These are phyloP conservation scores for Penicillium sp. DNA, from an alignment of 2,329 filamentous ascomycete species.

Conservation along the genomic window DNA sequence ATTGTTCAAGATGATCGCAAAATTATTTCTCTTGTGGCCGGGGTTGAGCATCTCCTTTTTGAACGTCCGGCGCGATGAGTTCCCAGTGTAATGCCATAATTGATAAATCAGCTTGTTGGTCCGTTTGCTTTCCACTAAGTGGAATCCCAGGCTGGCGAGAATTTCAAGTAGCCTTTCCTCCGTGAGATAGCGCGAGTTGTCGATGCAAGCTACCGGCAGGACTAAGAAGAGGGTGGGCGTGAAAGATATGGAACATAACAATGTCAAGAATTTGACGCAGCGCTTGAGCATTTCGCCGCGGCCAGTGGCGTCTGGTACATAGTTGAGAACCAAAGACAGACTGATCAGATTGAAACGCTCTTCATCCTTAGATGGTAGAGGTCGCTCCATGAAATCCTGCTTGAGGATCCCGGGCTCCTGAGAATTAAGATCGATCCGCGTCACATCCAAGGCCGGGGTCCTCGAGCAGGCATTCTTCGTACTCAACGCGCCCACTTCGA, in stretches of 20 bases:
- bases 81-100: constrained; percentile 62
- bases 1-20: constrained; percentile 64
- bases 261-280: constrained; percentile 64
- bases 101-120: constrained; percentile 85
- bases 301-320: constrained; percentile 69
- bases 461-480: constrained; percentile 77
- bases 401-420: constrained; percentile 71
- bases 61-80: constrained; percentile 42
- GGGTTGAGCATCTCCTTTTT: constrained; percentile 73
- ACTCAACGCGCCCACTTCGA: constrained; percentile 87
- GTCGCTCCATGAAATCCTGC: constrained; percentile 91
- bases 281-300: constrained; percentile 82
- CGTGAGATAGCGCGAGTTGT: constrained; percentile 86
- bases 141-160: constrained; percentile 73
- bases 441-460: constrained; percentile 65
- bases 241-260: constrained; percentile 24
- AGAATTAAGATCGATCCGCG: constrained; percentile 85
- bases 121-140: constrained; percentile 60
- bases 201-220: constrained; percentile 78
- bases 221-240: constrained; percentile 72
- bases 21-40: constrained; percentile 80
- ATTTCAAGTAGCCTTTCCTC: constrained; percentile 64
- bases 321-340: constrained; percentile 89
- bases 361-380: constrained; percentile 57
- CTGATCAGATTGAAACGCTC: constrained; percentile 85